Percentiles rank a stretch among this genome's conserved stretches.
Conservation (phyloP, 2,329 filamentous ascomycete genomes). For the Ophiocordyceps unilateralis region DNA sequence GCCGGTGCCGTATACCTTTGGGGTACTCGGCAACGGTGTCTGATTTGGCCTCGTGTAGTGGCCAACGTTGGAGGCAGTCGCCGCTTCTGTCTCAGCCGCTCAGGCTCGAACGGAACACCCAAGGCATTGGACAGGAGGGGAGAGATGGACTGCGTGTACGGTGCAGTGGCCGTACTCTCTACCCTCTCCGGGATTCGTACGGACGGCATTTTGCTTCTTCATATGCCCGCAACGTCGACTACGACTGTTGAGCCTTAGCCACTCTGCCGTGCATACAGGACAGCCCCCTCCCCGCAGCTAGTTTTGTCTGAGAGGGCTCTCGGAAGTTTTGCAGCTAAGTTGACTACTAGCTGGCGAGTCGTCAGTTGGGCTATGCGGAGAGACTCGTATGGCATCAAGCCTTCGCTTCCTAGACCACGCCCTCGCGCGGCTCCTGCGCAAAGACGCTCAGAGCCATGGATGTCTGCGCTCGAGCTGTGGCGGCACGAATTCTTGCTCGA, state of each 20-base stretch:
- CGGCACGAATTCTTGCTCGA: no score
- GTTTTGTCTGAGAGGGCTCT: neutral
- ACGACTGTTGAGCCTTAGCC: neutral
- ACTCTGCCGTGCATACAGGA: neutral
- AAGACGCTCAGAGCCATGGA: no score
- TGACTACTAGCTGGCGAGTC: neutral
- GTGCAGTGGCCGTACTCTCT: no score
- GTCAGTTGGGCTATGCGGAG: neutral
- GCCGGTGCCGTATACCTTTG: no score
- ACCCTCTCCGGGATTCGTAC: neutral
- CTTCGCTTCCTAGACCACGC: no score
- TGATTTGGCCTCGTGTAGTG: no score
- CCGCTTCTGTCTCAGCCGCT: neutral
- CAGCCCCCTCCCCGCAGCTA: neutral
- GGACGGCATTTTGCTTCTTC: neutral
- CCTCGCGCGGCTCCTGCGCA: no score
- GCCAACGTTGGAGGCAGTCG: no score
- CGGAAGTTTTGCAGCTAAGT: neutral
- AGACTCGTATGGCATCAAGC: no score
- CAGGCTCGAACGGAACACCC: neutral
- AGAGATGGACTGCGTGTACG: no score
- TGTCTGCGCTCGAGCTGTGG: neutral
- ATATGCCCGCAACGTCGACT: neutral
- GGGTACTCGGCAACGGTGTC: no score
- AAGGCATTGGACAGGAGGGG: neutral